Conservation (phyloP, 2,329 filamentous ascomycete genomes). For the Pseudonectria foliicola region DNA sequence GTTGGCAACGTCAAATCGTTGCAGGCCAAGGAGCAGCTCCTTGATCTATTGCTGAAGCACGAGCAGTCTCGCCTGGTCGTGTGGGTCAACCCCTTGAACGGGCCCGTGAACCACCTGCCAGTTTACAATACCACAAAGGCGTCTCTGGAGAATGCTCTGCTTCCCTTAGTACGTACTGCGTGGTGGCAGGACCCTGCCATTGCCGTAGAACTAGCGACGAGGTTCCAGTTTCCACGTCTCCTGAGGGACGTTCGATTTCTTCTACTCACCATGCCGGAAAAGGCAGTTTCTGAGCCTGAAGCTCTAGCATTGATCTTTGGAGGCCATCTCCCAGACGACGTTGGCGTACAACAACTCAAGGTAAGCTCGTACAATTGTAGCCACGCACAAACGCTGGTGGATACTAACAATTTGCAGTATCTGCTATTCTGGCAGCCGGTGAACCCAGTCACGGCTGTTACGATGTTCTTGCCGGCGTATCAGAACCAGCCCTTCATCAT, state of each 20-base stretch:
- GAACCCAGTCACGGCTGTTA: slow-evolving; percentile 87
- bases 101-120: slow-evolving; percentile 36
- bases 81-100: slow-evolving; percentile 78
- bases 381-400: background rate
- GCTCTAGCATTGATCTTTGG: slow-evolving; percentile 79
- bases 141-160: slow-evolving; percentile 39
- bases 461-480: slow-evolving; percentile 87
- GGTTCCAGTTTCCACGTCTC: slow-evolving; percentile 71
- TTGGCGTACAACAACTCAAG: slow-evolving; percentile 75
- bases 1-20: slow-evolving; percentile 56
- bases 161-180: slow-evolving; percentile 67
- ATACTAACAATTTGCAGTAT: slow-evolving; percentile 48
- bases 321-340: slow-evolving; percentile 65
- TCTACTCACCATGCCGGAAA: slow-evolving; percentile 76
- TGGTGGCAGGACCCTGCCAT: slow-evolving; percentile 82
- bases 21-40: slow-evolving; percentile 73
- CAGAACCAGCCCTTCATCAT: slow-evolving; percentile 87
- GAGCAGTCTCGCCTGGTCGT: slow-evolving; percentile 79
- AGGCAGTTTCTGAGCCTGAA: slow-evolving; percentile 72
- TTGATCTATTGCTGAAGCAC: slow-evolving; percentile 72
- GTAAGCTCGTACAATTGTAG: slow-evolving; percentile 36
- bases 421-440: slow-evolving; percentile 88
- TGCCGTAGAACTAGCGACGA: slow-evolving; percentile 73
- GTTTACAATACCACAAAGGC: slow-evolving; percentile 34
- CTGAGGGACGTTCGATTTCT: slow-evolving; percentile 71